A percentile compares a stretch with the other conserved stretches of the same genome.
phyloP scores from a whole-genome alignment of 345 rosid species.

The Euphorbia peplus region DNA sequence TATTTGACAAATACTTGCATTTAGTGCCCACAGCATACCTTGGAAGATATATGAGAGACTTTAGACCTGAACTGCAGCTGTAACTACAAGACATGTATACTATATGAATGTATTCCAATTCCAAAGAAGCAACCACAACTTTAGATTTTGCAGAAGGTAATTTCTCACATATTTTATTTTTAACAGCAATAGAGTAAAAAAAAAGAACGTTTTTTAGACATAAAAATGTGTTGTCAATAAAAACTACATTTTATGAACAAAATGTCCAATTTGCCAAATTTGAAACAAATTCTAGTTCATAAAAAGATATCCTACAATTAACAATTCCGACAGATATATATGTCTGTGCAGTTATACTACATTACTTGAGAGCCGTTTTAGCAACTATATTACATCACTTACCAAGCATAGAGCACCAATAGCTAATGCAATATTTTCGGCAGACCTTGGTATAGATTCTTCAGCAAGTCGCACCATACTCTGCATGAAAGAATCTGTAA shows the following conservation, averaged over 20 bases:
- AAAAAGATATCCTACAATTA: neutral
- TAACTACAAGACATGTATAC: neutral
- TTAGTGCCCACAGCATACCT: neutral
- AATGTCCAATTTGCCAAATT: neutral
- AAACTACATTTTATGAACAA: neutral
- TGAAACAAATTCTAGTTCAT: neutral
- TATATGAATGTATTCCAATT: neutral
- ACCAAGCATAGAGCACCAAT: conserved; percentile 79
- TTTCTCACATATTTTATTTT: neutral
- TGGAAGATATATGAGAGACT: neutral
- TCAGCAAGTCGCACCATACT: conserved; percentile 59
- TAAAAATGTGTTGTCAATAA: neutral
- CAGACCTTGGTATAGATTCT: conserved; percentile 77
- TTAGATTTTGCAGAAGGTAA: neutral
- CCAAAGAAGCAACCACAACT: neutral
- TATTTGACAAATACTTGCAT: neutral
- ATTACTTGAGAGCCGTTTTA: neutral
- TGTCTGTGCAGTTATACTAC: neutral
- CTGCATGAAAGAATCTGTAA: conserved; percentile 35
- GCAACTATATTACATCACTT: conserved; percentile 28
- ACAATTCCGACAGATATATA: neutral
- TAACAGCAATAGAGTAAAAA: neutral
- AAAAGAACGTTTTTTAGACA: neutral
- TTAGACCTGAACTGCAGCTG: neutral
- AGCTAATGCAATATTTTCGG: conserved; percentile 81